Base-by-base conservation (phyloP, 2,329 filamentous ascomycete species). In the Pseudogymnoascus sp. region DNA sequence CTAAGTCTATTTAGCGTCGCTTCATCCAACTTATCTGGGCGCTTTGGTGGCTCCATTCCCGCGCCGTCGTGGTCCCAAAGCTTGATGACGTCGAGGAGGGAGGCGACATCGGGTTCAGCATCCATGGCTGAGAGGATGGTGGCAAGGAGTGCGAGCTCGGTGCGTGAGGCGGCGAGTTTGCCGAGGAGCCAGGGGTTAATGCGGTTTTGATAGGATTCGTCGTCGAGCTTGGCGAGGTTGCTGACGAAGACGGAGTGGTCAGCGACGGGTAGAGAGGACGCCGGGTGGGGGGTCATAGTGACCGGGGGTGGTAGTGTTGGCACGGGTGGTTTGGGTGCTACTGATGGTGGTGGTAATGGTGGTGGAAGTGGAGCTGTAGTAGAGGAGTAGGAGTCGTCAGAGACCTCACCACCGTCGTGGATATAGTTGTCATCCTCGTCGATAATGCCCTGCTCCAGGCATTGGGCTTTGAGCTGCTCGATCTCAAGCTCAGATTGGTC, bases 401-500 rank as follows among this genome's bases (percentile, higher is more conserved):
- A 53, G 15, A 4, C 15, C 15, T 53, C 46, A 10, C n/a, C 2
- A 31, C 13, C 17, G 3, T 3, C 17, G 10, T 21, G 4, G 10
- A 56, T 56, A 33, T 56, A 56, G 29, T 33, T 33, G 29, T 56
- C 69, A 44, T 65, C 44, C 11, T 70, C 65, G 38, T 72, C 68
- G 4, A 71, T 63, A 9, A 72, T 46, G 5, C 66, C 67, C 17
- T 61, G 29, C 10, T 50, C 21, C 0, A 70, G 46, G 35, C 69
- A 71, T 4, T 64, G 11, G 19, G 40, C 13, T 26, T 60, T 64
- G 35, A 71, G 63, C 1, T 40, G 6, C 11, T 50, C 38, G 0
- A 65, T 50, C 13, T 68, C 67, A 1, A 13, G 38, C 17, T 67
- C 59, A 1, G 59, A 19, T 21, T 17, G 11, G 9, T 60, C 15